Base-by-base conservation (phyloP, 148 eudicot species). In the Fallopia convolvulus region DNA sequence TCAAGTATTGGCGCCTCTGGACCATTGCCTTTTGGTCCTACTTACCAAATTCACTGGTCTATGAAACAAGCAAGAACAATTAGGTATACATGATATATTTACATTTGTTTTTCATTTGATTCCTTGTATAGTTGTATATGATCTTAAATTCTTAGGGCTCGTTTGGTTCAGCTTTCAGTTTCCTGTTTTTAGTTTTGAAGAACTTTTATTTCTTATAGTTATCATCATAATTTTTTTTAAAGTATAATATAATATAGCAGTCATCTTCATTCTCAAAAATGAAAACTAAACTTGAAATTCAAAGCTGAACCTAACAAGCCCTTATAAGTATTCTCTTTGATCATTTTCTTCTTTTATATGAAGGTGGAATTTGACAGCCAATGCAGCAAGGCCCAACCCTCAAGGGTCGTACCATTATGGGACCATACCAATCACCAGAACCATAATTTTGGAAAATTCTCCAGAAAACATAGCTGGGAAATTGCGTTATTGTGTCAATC, bases 321-420 rank as follows among this genome's bases (percentile, higher is more conserved):
- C 39, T 36, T 36, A 36, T 65, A 32, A 63, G 6, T 4, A 11
- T 26, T 10, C 72, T 66, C 9, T 66, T 10, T 30, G 40, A 66
- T 66, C 21, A 21, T 66, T 66, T 36, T 10, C 21, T 53, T 76
- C 68, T 56, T 55, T 52, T 61, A 3, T 36, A 30, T 66, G 41
- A 23, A 90, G 94, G 82, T 85, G 86, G 92, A 92, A 90, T 75
- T 77, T 92, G 79, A 92, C 97, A 48, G 93, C 93, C 1, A 92
- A 88, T 79, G 97, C 97, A 20, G 97, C 93, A 15, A 85, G 97
- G 80, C 97, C 97, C 3, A 92, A 92, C 75, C 93, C 92, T 68
- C 97, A 92, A 83, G 97, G 97, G 23, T 82, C 97, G 5, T 92
- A 46, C 75, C 97, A 88, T 52, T 92, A 90, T 72, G 97, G 97